Conservation (phyloP, 768 basidiomycete genomes). For the Psilocybe subaeruginosa region DNA sequence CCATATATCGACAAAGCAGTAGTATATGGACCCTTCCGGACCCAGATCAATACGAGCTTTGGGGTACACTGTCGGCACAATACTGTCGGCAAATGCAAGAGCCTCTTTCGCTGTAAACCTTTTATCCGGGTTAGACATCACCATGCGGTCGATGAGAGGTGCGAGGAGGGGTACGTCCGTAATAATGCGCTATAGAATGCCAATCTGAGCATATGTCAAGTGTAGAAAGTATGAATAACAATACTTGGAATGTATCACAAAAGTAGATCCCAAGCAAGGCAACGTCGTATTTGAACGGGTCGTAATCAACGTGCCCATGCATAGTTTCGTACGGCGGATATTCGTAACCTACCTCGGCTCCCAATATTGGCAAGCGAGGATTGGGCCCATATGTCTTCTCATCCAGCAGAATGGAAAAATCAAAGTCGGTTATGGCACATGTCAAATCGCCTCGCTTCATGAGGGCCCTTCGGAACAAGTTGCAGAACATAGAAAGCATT, state of each 20-base stretch:
- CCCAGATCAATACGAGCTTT: too few species aligned
- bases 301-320: slow-evolving; percentile 25
- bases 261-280: slow-evolving; percentile 17
- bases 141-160: neutral
- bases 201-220: neutral
- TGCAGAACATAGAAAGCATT: too few species aligned
- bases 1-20: neutral
- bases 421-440: slow-evolving; percentile 24
- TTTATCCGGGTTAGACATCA: neutral
- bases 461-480: too few species aligned
- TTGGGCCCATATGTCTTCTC: neutral
- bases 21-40: neutral
- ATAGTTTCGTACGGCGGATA: slow-evolving; percentile 1
- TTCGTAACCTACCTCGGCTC: neutral
- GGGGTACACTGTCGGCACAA: neutral
- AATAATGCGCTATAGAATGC: neutral
- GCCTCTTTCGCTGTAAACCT: neutral
- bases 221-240: neutral
- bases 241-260: neutral
- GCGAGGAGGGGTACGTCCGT: neutral
- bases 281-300: slow-evolving; percentile 28
- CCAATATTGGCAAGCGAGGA: slow-evolving; percentile 10
- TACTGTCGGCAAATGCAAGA: neutral
- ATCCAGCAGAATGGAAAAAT: slow-evolving; percentile 18
- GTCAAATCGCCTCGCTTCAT: neutral